Evolutionary conservation across 2,329 filamentous ascomycete species (phyloP).

Genomic region (Elsinoe perseae): DNA sequence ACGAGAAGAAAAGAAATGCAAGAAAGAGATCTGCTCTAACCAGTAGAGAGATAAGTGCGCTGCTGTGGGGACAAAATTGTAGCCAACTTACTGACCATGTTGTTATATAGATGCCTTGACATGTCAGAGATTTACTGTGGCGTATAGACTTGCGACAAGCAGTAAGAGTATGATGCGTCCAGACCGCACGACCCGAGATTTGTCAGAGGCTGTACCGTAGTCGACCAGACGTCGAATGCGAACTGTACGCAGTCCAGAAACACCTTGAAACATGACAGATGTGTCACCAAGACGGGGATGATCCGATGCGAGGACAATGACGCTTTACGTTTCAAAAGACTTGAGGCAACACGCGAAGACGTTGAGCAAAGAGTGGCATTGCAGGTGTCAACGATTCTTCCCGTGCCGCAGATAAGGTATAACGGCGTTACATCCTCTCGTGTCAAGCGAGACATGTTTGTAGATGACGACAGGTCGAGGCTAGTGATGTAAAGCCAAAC

Average conservation of each 20-base stretch:
- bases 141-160: background rate
- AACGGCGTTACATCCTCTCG: background rate
- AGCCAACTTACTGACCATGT: background rate
- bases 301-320: background rate
- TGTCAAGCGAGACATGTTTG: conserved; percentile 13
- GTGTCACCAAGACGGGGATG: background rate
- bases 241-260: background rate
- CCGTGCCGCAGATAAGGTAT: conserved; percentile 9
- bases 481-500: background rate
- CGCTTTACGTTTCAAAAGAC: background rate
- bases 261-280: background rate
- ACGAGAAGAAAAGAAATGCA: background rate
- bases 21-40: conserved; percentile 2
- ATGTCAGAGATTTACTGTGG: background rate
- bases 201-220: background rate
- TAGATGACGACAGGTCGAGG: conserved; percentile 6
- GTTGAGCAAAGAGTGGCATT: conserved; percentile 6
- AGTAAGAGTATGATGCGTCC: background rate
- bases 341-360: background rate
- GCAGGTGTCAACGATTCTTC: conserved; percentile 11
- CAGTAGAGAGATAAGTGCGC: conserved; percentile 5
- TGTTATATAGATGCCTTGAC: background rate
- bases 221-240: background rate
- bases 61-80: background rate
- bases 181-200: background rate